A percentile compares a stretch with the other conserved stretches of the same genome.
phyloP scores from a whole-genome alignment of 441 rosid genomes.

The Populus tomentosa region DNA sequence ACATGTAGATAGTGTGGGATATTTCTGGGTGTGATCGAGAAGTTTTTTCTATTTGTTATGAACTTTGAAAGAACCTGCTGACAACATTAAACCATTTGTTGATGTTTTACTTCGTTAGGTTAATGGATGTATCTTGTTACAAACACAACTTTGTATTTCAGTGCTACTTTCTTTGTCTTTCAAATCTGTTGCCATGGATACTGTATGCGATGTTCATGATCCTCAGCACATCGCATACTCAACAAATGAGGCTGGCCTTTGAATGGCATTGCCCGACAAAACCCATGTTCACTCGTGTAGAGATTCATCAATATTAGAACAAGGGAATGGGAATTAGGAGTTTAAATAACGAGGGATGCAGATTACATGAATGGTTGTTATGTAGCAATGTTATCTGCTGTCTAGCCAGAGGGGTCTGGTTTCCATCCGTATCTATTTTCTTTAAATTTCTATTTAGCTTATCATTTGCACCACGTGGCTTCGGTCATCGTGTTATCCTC shows the following conservation, averaged over 20 bases:
- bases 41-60: constrained; percentile 10
- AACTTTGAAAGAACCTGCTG: background rate
- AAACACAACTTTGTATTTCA: background rate
- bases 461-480: background rate
- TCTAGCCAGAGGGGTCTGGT: constrained; percentile 5
- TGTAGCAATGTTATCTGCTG: constrained; percentile 1
- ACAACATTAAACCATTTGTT: background rate
- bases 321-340: background rate
- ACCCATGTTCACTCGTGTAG: constrained; percentile 25
- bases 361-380: background rate
- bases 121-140: background rate
- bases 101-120: too few species aligned
- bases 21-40: constrained; percentile 22
- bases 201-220: background rate
- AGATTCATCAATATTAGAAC: constrained; percentile 1
- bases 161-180: background rate
- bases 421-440: constrained; percentile 4
- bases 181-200: background rate
- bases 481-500: background rate
- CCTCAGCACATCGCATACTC: background rate
- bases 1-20: constrained; percentile 53
- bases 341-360: background rate
- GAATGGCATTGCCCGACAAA: constrained; percentile 23
- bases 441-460: too few species aligned
- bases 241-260: constrained; percentile 6